A percentile compares a stretch with the other conserved stretches of the same genome.
These are phyloP conservation scores for Thielaviopsis populi DNA, from an alignment of 2,329 filamentous ascomycete species.

Conservation along the genomic window DNA sequence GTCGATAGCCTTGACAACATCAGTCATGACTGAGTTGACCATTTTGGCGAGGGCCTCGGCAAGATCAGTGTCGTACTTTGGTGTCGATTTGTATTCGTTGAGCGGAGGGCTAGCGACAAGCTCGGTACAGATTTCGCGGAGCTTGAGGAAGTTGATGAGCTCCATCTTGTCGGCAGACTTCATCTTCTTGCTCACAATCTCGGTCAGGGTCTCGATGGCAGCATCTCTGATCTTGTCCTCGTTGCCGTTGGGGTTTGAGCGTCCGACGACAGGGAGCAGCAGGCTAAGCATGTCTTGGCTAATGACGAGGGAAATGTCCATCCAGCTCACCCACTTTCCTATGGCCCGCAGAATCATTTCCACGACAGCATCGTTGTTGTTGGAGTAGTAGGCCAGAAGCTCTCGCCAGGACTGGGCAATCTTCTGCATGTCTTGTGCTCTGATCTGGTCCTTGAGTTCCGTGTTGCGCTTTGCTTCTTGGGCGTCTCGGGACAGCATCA, in stretches of 20 bases:
- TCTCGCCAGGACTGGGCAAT: constrained; percentile 86
- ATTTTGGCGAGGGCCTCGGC: constrained; percentile 91
- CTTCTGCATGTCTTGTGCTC: constrained; percentile 74
- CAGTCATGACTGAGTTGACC: constrained; percentile 76
- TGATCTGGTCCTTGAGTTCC: constrained; percentile 78
- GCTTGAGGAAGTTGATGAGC: constrained; percentile 79
- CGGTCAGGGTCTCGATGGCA: constrained; percentile 86
- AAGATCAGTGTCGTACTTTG: constrained; percentile 86
- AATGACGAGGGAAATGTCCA: constrained; percentile 86
- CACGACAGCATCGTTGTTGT: constrained; percentile 54
- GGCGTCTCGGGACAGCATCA: constrained; percentile 63
- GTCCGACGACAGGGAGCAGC: constrained; percentile 76
- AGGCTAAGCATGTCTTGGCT: constrained; percentile 75
- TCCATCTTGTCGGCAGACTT: constrained; percentile 82
- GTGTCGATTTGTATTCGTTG: constrained; percentile 61
- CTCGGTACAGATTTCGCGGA: constrained; percentile 71
- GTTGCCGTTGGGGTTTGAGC: constrained; percentile 35
- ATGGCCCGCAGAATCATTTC: constrained; percentile 86
- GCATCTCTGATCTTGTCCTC: constrained; percentile 75
- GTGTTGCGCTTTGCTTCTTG: constrained; percentile 74
- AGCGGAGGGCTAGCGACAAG: constrained; percentile 72
- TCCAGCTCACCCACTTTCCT: constrained; percentile 97
- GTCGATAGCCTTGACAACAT: constrained; percentile 78
- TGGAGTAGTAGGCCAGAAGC: constrained; percentile 63
- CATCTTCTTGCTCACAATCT: constrained; percentile 98